phyloP scores from a whole-genome alignment of 2,329 filamentous ascomycete genomes.

The Scedosporium boydii region DNA sequence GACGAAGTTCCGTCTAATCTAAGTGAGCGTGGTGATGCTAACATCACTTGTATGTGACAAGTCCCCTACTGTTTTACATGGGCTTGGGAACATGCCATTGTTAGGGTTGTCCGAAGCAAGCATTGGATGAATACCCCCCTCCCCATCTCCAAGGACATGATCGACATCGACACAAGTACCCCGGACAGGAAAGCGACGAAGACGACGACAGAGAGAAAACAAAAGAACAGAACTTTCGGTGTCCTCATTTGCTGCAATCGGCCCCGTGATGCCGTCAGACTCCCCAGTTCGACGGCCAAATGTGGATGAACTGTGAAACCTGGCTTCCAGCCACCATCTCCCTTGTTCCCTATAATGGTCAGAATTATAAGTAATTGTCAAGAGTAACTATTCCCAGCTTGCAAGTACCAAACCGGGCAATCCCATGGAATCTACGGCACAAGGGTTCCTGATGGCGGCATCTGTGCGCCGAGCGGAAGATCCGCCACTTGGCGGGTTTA shows the following conservation, averaged over 20 bases:
- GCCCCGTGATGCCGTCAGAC: not conserved
- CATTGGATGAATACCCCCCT: not conserved
- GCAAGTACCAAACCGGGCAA: not conserved
- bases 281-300: not conserved
- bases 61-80: not conserved
- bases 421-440: not conserved
- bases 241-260: not conserved
- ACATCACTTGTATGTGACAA: not conserved
- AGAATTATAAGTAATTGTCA: not conserved
- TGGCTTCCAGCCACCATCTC: not conserved
- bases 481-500: slow-evolving; percentile 1
- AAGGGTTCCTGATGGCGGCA: not conserved
- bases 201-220: not conserved
- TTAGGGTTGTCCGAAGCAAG: not conserved
- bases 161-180: not conserved
- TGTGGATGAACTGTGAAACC: not conserved
- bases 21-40: not conserved
- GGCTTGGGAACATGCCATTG: not conserved
- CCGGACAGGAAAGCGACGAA: not conserved
- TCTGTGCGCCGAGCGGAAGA: not conserved
- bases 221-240: not conserved
- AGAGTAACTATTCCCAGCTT: not conserved
- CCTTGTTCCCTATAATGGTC: not conserved
- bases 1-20: not conserved
- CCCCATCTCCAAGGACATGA: not conserved